These are phyloP conservation scores for Umbelopsis sp. DNA, from an alignment of 192 early-diverging fungal species.

Conservation along the genomic window DNA sequence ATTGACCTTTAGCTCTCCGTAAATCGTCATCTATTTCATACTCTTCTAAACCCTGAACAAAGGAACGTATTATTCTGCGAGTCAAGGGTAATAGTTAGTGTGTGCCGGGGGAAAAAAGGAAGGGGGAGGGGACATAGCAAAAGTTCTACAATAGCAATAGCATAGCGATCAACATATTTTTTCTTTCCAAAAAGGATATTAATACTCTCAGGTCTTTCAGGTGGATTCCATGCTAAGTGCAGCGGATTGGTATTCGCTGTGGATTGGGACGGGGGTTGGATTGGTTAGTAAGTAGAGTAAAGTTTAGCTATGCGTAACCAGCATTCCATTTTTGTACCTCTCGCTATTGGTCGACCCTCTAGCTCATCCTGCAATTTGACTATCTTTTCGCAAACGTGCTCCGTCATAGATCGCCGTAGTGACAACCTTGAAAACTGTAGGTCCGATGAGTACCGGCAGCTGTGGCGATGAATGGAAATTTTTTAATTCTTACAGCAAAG, in stretches of 20 bases:
- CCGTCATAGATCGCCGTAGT: background rate
- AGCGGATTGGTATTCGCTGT: background rate
- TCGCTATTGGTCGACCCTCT: conserved; percentile 1
- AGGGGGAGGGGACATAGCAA: background rate
- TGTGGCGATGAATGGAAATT: background rate
- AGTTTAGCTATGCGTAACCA: background rate
- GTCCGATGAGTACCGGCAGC: background rate
- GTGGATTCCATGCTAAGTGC: background rate
- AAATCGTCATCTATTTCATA: background rate
- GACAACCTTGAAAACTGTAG: background rate
- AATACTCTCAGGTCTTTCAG: conserved; percentile 8
- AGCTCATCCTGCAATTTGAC: conserved; percentile 11
- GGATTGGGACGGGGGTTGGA: background rate
- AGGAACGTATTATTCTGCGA: background rate
- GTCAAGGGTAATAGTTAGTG: background rate
- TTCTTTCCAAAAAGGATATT: conserved; percentile 20
- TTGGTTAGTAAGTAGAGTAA: background rate
- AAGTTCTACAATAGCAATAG: background rate
- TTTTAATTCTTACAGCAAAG: conserved; percentile 2
- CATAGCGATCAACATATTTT: background rate
- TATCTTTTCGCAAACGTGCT: conserved; percentile 14
- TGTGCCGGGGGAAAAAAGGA: background rate
- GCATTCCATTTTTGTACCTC: background rate
- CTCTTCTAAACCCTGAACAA: conserved; percentile 5
- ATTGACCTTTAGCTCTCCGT: conserved; percentile 4